Evolutionary conservation across 345 rosid genomes (phyloP), one percentile per base, ranked within the genome.

Genomic region (Dipteronia dyeriana): DNA sequence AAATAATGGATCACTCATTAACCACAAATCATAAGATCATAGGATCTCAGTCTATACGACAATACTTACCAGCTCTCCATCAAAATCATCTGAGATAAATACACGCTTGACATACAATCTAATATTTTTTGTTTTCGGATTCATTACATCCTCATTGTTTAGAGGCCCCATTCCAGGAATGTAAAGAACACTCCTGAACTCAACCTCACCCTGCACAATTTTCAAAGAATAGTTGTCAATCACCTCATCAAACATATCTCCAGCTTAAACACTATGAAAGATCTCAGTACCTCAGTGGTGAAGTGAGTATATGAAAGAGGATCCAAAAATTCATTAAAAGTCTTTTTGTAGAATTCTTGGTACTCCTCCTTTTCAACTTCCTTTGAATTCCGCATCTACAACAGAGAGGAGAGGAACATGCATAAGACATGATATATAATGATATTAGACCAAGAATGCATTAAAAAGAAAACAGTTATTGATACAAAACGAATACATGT

Each of bases 81-180:
- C 99, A 84, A 97, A 97, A 87, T 97, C 99, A 87, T 97, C 98
- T 22, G 98, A 97, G 85, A 97, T 97, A 81, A 97, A 97, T 64
- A 97, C 99, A 20, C 99, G 93, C 85, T 97, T 97, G 70, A 97
- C 99, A 77, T 91, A 88, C 79, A 94, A 75, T 2, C 98, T 91
- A 61, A 94, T 94, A 71, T 94, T 94, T 85, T 97, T 97, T 47
- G 98, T 89, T 77, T 97, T 97, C 2, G 99, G 95, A 76, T 92
- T 97, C 9, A 87, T 77, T 2, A 91, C 90, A 3, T 94, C 98
- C 81, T 97, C 98, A 20, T 91, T 94, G 88, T 93, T 93, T 38
- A 93, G 91, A 81, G 99, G 99, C 62, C 97, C 97, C 97, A 96
- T 92, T 76, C 98, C 99, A 62, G 99, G 99, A 75, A 94, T 82